Base-by-base conservation (phyloP, 352 stramenopile species). In the Globisporangium megalacanthum region DNA sequence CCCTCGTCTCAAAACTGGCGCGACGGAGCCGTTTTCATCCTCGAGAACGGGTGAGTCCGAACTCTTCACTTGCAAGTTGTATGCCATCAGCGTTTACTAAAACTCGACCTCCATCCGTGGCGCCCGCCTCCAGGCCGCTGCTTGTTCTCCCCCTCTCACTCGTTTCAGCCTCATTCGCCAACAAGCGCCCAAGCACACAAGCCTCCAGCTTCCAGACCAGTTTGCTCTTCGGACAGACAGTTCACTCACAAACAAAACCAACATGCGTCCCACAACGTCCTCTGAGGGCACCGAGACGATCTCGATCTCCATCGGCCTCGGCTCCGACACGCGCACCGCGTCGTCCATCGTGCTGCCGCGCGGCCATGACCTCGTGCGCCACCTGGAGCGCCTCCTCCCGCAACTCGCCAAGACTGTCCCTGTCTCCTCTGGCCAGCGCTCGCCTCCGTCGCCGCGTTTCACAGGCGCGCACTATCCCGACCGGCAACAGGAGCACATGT, bases 261-360 rank as follows among this genome's bases (percentile, higher is more conserved):
- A 8, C 61, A 53, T 37, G 42, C 52, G 33, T 14, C 22, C 4
- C 20, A 37, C 25, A 8, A 47, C n/a, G 8, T 36, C 7, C 37
- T 14, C 48, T 8, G 15, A n/a, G 11, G 56, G 49, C 25, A 46
- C 36, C 49, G 72, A 81, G 56, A 78, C 69, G 22, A 76, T 83
- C 65, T 73, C 71, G 44, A 79, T 79, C 64, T 80, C 74, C 35
- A 77, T 84, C 44, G 72, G 67, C 17, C 37, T 75, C 17, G 73
- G 69, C 37, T 25, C 15, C 29, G 50, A 61, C 46, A 62, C 69
- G 56, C 69, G 56, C 52, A 62, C 56, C 2, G 31, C 67, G 35
- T 73, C 72, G 1, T 81, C 69, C 35, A 79, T 84, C 53, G 72
- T 82, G 56, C 72, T 84, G 33, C 72, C 74, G 35, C 72, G 72